A percentile compares a stretch with the other conserved stretches of the same genome.
Evolutionary conservation across 345 rosid species (phyloP).

Genomic region (Euphorbia lathyris): DNA sequence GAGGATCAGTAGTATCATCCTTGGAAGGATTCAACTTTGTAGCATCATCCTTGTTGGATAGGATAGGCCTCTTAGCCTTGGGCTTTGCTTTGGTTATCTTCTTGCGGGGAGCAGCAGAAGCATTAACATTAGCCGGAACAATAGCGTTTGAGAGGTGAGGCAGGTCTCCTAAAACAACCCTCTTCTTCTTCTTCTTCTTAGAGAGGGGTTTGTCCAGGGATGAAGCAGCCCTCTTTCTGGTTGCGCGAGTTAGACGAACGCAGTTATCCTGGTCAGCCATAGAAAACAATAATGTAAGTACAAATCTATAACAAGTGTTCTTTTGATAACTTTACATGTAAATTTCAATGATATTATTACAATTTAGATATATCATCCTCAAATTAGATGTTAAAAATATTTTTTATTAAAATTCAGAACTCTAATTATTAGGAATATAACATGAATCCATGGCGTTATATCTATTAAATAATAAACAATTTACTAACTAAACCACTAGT

Average conservation of each 20-base stretch:
- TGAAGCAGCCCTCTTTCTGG: conserved; percentile 48
- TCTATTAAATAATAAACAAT: no score
- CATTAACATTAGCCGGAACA: conserved; percentile 5
- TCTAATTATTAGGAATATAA: no score
- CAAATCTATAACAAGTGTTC: no score
- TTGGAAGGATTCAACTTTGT: background rate
- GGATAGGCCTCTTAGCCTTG: conserved; percentile 23
- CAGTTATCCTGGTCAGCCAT: conserved; percentile 60
- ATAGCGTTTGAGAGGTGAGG: conserved; percentile 38
- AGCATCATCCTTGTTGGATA: background rate
- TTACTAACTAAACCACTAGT: no score
- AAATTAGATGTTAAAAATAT: no score
- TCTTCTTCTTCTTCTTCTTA: conserved; percentile 35
- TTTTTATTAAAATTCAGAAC: no score
- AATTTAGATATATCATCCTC: no score
- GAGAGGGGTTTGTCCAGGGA: conserved; percentile 22
- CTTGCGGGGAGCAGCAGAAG: conserved; percentile 11
- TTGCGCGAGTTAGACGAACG: conserved; percentile 52
- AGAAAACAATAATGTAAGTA: background rate
- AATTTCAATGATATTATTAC: no score
- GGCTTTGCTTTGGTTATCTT: conserved; percentile 10
- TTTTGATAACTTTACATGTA: no score
- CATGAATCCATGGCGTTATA: no score
- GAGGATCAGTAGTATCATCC: conserved; percentile 23
- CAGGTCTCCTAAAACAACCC: conserved; percentile 68